These are phyloP conservation scores for Zygotorulaspora mrakii DNA, from an alignment of 1,139 yeast species.

Conservation along the genomic window DNA sequence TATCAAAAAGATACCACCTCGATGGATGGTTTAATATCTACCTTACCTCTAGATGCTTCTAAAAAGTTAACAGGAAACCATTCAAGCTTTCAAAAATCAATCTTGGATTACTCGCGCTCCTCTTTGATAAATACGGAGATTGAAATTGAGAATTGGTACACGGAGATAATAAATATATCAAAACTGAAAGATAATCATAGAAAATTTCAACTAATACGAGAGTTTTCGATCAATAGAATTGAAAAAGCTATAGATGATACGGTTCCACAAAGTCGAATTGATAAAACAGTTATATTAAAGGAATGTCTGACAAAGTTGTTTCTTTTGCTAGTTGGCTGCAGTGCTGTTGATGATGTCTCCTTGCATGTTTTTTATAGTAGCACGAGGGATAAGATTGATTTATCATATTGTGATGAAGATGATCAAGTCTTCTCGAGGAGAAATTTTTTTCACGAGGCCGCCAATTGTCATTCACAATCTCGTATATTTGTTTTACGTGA, in stretches of 20 bases:
- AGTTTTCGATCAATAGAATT: constrained; percentile 28
- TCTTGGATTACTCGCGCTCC: constrained; percentile 3
- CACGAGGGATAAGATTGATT: constrained; percentile 24
- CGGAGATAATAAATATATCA: constrained; percentile 34
- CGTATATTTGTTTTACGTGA: constrained; percentile 37
- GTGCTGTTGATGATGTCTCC: constrained; percentile 33
- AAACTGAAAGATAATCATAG: constrained; percentile 33
- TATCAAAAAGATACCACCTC: constrained; percentile 13
- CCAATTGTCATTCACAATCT: constrained; percentile 37
- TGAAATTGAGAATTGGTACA: constrained; percentile 36
- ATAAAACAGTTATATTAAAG: constrained; percentile 21
- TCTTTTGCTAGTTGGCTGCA: constrained; percentile 28
- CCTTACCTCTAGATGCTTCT: constrained; percentile 4
- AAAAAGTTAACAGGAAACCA: neutral
- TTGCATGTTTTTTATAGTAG: constrained; percentile 30
- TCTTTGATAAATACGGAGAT: constrained; percentile 24
- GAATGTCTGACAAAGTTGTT: constrained; percentile 33
- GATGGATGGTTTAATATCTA: neutral
- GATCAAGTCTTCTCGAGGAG: constrained; percentile 37
- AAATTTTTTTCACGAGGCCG: constrained; percentile 41
- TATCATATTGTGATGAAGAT: constrained; percentile 33
- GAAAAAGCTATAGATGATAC: constrained; percentile 21
- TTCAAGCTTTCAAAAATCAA: constrained; percentile 4
- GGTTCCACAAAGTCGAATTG: constrained; percentile 18
- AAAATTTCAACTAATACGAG: constrained; percentile 22